phyloP scores from a whole-genome alignment of 495 filamentous ascomycete genomes.

The Achaetomiella virescens region DNA sequence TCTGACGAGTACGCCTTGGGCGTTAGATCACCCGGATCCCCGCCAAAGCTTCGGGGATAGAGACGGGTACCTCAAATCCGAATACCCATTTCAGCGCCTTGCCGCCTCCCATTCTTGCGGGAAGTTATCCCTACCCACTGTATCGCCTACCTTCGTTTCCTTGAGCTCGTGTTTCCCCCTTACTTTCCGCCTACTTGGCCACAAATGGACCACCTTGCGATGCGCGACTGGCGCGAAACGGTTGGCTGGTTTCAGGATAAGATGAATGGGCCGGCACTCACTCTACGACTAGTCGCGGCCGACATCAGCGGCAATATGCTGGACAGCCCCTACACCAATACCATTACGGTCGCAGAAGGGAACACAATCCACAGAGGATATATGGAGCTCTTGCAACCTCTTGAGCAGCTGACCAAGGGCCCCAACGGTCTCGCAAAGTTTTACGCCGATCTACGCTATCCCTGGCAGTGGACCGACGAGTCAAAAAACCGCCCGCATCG shows the following conservation, averaged over 20 bases:
- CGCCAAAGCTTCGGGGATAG: too few species aligned
- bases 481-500: neutral
- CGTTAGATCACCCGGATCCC: neutral
- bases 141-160: conserved; percentile 3
- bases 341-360: neutral
- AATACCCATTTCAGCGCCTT: neutral
- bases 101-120: conserved; percentile 4
- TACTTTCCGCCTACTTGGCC: neutral
- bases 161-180: conserved; percentile 7
- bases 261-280: conserved; percentile 4
- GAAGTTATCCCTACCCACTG: conserved; percentile 2
- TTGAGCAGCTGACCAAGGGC: neutral
- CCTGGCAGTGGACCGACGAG: neutral
- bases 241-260: neutral
- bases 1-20: neutral
- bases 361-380: neutral
- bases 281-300: neutral
- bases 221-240: conserved; percentile 6
- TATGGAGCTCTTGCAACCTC: neutral
- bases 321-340: neutral
- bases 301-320: neutral
- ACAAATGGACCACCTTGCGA: neutral
- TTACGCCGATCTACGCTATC: neutral
- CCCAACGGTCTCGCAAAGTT: neutral
- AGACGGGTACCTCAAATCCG: neutral